Conservation (phyloP, 75 land plant species). For the Pinus tabuliformis region DNA sequence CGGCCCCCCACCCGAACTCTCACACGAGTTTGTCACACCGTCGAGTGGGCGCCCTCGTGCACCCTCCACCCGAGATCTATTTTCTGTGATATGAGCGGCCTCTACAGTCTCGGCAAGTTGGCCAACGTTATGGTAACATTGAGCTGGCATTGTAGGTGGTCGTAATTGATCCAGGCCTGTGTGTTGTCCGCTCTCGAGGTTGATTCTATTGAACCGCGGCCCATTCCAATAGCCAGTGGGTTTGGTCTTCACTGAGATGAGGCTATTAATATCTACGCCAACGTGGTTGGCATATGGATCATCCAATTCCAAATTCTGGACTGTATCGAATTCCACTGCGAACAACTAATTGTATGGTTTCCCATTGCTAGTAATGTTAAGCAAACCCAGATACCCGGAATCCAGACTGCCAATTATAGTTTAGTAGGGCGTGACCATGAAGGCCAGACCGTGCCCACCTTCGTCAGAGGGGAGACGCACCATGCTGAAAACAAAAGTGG, state of each 20-base stretch:
- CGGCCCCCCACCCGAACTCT: too few species aligned
- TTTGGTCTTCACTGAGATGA: conserved; percentile 22
- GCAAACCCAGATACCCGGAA: conserved; percentile 47
- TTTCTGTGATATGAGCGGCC: too few species aligned
- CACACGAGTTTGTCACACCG: too few species aligned
- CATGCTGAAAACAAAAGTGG: conserved; percentile 21
- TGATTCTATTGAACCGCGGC: too few species aligned
- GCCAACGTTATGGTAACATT: too few species aligned
- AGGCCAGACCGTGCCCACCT: conserved; percentile 39
- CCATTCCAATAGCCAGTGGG: conserved; percentile 11
- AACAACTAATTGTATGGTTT: conserved; percentile 31
- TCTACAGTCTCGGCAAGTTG: too few species aligned
- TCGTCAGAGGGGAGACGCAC: conserved; percentile 13
- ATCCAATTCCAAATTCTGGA: conserved; percentile 15
- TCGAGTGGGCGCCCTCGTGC: too few species aligned
- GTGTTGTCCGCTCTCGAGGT: too few species aligned
- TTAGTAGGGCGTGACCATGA: conserved; percentile 27
- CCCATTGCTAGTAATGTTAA: conserved; percentile 36
- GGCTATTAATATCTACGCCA: conserved; percentile 49
- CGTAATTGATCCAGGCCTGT: too few species aligned
- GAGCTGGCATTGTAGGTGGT: too few species aligned
- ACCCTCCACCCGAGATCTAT: too few species aligned
- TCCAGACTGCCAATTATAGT: conserved; percentile 14
- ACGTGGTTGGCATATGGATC: conserved; percentile 49
- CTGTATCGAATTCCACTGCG: conserved; percentile 64